phyloP scores from a whole-genome alignment of 2,329 filamentous ascomycete species.

The Aureobasidium leucospermi region DNA sequence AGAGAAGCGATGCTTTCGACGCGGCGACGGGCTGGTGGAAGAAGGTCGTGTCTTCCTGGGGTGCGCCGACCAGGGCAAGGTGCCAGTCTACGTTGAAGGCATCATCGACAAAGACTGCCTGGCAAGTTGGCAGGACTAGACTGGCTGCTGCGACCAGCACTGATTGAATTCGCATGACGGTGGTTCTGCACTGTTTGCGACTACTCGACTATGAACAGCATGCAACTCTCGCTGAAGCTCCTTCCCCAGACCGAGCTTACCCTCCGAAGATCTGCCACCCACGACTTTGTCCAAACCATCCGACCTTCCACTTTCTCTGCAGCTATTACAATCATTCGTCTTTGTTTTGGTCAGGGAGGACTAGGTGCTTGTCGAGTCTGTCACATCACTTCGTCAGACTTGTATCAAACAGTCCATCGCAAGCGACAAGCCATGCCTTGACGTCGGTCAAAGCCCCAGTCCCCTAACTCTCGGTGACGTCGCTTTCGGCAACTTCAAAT shows the following conservation, averaged over 20 bases:
- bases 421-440: background rate
- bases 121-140: constrained; percentile 43
- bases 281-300: background rate
- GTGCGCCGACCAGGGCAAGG: constrained; percentile 77
- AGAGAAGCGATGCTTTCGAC: constrained; percentile 82
- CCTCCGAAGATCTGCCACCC: constrained; percentile 1
- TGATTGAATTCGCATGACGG: constrained; percentile 13
- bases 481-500: background rate
- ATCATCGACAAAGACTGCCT: constrained; percentile 81
- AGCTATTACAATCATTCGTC: no score
- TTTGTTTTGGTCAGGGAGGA: no score
- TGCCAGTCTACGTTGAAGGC: constrained; percentile 91
- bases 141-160: constrained; percentile 23
- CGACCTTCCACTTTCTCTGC: no score
- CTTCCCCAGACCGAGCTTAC: background rate
- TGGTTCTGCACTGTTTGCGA: background rate
- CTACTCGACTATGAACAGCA: background rate
- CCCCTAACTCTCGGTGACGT: background rate
- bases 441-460: background rate
- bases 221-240: background rate
- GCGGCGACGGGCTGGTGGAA: constrained; percentile 80
- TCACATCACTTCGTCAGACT: background rate
- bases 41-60: constrained; percentile 78
- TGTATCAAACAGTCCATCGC: background rate
- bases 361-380: no score